phyloP scores from a whole-genome alignment of 257 asterid genomes.

The Primulina eburnea region DNA sequence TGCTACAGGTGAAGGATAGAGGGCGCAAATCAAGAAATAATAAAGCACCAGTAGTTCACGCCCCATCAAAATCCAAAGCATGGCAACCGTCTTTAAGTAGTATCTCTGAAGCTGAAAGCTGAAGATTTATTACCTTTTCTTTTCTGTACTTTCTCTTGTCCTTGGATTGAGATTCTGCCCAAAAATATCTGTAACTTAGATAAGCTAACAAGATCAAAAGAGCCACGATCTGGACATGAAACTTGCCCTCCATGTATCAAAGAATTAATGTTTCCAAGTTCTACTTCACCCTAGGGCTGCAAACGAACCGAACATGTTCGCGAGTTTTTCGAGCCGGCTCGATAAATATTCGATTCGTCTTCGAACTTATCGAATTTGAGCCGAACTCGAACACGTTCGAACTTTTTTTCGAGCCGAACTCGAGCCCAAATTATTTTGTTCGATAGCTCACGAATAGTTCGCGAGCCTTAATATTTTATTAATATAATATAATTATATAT shows the following conservation, averaged over 20 bases:
- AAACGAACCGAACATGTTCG: too few relatives aligned
- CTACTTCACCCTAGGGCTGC: not conserved
- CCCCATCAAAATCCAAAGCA: conserved; percentile 44
- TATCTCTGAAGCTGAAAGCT: conserved; percentile 61
- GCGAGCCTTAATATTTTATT: too few relatives aligned
- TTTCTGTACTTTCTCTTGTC: not conserved
- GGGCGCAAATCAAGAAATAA: conserved; percentile 38
- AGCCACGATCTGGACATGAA: not conserved
- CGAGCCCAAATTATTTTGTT: too few relatives aligned
- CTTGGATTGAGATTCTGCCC: not conserved
- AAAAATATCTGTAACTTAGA: not conserved
- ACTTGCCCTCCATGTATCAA: not conserved
- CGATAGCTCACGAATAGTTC: too few relatives aligned
- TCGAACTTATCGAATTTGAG: too few relatives aligned
- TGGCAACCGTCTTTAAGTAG: conserved; percentile 86
- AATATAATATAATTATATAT: too few relatives aligned
- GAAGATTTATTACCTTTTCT: conserved; percentile 28
- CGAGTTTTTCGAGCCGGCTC: too few relatives aligned
- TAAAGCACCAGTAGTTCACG: conserved; percentile 34
- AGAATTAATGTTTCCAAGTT: not conserved
- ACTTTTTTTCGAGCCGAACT: too few relatives aligned
- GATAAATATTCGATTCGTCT: too few relatives aligned
- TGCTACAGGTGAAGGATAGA: conserved; percentile 61
- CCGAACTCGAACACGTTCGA: too few relatives aligned
- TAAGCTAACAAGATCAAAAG: not conserved